Percentiles rank a stretch among this genome's conserved stretches.
Evolutionary conservation across 129 eudicot genomes (phyloP).

Genomic region (Tagetes patula): DNA sequence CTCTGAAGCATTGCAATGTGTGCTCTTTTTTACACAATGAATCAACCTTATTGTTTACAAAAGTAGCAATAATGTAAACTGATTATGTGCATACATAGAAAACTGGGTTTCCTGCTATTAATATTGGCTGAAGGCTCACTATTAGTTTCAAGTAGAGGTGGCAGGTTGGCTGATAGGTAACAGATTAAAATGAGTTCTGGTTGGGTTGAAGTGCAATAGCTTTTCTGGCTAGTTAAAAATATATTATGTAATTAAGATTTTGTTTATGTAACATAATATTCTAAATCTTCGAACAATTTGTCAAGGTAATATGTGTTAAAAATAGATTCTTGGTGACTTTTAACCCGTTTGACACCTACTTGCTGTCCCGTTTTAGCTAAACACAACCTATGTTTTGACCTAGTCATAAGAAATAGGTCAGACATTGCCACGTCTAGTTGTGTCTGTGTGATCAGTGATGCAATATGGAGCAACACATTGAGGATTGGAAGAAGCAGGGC

Average conservation of each 20-base stretch:
- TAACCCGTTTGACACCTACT: not conserved
- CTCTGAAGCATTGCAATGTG: not conserved
- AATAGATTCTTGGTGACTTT: not conserved
- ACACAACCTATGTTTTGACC: conserved; percentile 5
- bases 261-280: not conserved
- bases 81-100: not conserved
- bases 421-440: not conserved
- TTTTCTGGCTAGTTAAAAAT: not conserved
- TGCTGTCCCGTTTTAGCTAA: not conserved
- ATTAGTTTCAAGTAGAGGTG: not conserved
- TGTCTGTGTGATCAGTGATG: not conserved
- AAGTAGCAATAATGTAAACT: not conserved
- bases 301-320: not conserved
- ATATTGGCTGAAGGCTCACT: not conserved
- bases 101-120: not conserved
- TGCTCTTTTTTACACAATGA: not conserved
- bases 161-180: not conserved
- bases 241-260: not conserved
- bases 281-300: not conserved
- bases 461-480: not conserved
- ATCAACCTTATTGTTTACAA: not conserved
- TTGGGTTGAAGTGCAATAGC: not conserved
- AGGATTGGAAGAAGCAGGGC: conserved; percentile 1
- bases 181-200: not conserved
- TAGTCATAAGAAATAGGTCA: not conserved